Evolutionary conservation across 2,329 filamentous ascomycete genomes (phyloP).

Genomic region (Dactylonectria estremocensis): DNA sequence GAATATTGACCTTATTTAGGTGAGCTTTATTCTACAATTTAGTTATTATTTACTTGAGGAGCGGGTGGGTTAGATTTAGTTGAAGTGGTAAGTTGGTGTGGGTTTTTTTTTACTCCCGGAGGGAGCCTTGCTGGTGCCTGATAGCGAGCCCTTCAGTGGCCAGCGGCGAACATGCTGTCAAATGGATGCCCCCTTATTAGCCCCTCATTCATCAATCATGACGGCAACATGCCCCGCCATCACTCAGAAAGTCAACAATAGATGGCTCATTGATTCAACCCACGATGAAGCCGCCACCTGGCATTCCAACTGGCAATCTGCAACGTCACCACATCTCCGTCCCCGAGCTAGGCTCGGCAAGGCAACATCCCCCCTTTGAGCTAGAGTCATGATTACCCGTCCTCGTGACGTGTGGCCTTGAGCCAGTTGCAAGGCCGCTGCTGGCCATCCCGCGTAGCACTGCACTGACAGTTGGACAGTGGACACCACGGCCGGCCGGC

Average conservation of each 20-base stretch:
- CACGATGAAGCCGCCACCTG: slow-evolving; percentile 19
- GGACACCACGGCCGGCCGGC: slow-evolving; percentile 8
- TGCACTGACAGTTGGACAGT: slow-evolving; percentile 12
- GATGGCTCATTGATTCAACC: background rate
- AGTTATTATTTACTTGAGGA: too few species aligned
- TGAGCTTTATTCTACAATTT: too few species aligned
- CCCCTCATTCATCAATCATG: slow-evolving; percentile 22
- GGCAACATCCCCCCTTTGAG: slow-evolving; percentile 29
- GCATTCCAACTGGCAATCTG: slow-evolving; percentile 28
- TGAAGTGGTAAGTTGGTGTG: too few species aligned
- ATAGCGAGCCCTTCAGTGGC: slow-evolving; percentile 11
- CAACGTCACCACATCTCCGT: background rate
- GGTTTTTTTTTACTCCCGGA: too few species aligned
- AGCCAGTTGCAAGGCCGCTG: slow-evolving; percentile 29
- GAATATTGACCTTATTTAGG: too few species aligned
- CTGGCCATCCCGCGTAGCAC: slow-evolving; percentile 37
- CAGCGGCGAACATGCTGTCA: slow-evolving; percentile 4
- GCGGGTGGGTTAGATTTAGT: too few species aligned
- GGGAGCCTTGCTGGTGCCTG: slow-evolving; percentile 4
- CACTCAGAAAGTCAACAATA: slow-evolving; percentile 10
- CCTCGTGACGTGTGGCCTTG: slow-evolving; percentile 37
- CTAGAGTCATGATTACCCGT: slow-evolving; percentile 32
- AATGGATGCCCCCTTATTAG: slow-evolving; percentile 22
- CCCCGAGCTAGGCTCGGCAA: slow-evolving; percentile 33
- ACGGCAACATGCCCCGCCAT: slow-evolving; percentile 12